Evolutionary conservation across 1,139 yeast genomes (phyloP).

Genomic region (Saccharomyces hybrid): DNA sequence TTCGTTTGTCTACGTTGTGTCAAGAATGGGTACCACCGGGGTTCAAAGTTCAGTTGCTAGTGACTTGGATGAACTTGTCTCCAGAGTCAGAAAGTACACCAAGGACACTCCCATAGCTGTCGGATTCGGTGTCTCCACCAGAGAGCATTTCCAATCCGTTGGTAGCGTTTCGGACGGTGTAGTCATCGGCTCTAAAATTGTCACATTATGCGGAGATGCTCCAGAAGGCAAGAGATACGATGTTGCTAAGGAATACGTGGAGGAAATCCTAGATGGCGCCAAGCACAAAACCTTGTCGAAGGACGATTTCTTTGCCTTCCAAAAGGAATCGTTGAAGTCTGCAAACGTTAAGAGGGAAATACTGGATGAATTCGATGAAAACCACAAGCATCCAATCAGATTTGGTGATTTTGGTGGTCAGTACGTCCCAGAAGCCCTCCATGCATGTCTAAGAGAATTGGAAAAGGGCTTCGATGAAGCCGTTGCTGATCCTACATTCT

Average conservation of each 20-base stretch:
- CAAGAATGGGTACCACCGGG: slow-evolving; percentile 98
- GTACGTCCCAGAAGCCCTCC: slow-evolving; percentile 94
- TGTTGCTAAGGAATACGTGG: slow-evolving; percentile 59
- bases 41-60: slow-evolving; percentile 56
- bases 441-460: slow-evolving; percentile 81
- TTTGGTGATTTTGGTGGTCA: slow-evolving; percentile 98
- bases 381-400: slow-evolving; percentile 55
- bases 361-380: slow-evolving; percentile 43
- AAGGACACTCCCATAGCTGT: slow-evolving; percentile 85
- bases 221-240: slow-evolving; percentile 51
- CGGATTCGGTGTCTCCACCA: slow-evolving; percentile 92
- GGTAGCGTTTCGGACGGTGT: slow-evolving; percentile 89
- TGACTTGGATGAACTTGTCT: slow-evolving; percentile 61
- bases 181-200: slow-evolving; percentile 85
- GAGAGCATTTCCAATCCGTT: slow-evolving; percentile 80
- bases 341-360: slow-evolving; percentile 21
- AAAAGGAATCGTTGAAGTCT: slow-evolving; percentile 28
- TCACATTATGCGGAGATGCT: slow-evolving; percentile 60
- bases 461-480: slow-evolving; percentile 85
- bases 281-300: slow-evolving; percentile 29
- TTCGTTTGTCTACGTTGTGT: slow-evolving; percentile 90
- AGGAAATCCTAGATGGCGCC: slow-evolving; percentile 61
- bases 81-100: slow-evolving; percentile 66
- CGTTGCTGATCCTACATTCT: slow-evolving; percentile 78
- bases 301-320: slow-evolving; percentile 25